Base-by-base conservation (phyloP, 2,329 filamentous ascomycete species). In the Pseudopyrenochaeta lycopersici region DNA sequence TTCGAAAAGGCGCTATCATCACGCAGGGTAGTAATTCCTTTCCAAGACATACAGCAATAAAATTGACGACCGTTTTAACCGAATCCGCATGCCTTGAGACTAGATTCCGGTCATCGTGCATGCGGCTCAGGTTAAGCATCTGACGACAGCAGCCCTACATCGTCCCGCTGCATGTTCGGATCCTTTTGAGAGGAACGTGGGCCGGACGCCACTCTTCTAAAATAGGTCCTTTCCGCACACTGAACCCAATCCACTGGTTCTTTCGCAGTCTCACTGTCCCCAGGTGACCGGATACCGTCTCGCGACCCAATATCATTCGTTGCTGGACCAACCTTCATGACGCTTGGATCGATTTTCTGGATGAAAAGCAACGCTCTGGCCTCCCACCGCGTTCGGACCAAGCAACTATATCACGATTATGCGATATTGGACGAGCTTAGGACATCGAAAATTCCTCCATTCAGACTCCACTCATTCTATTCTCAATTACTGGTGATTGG, bases 71-170 rank as follows among this genome's bases (percentile, higher is more conserved):
- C n/a, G 35, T 20, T n/a, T 42, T n/a, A 15, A 39, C 42, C 53
- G 42, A 42, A 49, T 54, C 43, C 39, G 21, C 47, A 39, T 21
- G 49, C 43, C 42, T 44, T 41, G 38, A 54, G 38, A 49, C 54
- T 40, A 52, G 32, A 49, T 57, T 56, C 41, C 46, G 47, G 49
- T 52, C 49, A 59, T 59, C 41, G 53, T 66, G 60, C 59, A 63
- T 72, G 71, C 58, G 68, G 70, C 71, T 74, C 68, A 65, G 57
- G 64, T 66, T 65, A 73, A 72, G 67, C 63, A 66, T 75, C 71
- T 74, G 64, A 75, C 71, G 69, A 71, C 70, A 73, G 66, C 71
- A 72, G 35, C 51, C 59, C 46, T 63, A 63, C 55, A 60, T 55
- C 54, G 51, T 64, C 61, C 60, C 58, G 57, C 58, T 59, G 54